Evolutionary conservation across 441 rosid species (phyloP), one percentile per base, ranked within the genome.

Genomic region (Arabidopsis lyrata): DNA sequence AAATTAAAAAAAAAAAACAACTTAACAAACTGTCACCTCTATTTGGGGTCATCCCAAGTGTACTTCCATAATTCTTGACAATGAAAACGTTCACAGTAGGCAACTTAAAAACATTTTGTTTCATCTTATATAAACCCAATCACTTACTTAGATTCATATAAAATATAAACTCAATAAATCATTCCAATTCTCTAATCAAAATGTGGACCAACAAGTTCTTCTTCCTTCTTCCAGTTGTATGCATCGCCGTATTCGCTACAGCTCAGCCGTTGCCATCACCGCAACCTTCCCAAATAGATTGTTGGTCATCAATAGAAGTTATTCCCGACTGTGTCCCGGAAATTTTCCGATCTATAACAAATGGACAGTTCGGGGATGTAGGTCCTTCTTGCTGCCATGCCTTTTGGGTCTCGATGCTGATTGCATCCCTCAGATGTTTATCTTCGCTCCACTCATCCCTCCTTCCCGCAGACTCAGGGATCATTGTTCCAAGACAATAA

Each of bases 351-450:
- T 76, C 70, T 6, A 36, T 69, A 45, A 16, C 66, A 34, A 54
- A 39, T 35, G 65, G 75, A 55, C 45, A 63, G 10, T 47, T 69
- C 20, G 54, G 70, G 2, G 44, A 12, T 38, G 58, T 76, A 0
- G 79, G 70, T 15, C 36, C 32, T 0, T 69, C 74, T 76, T 76
- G 79, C 9, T 76, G 79, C 44, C 59, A 49, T 36, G 75, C 70
- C 18, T 27, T 54, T 29, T 39, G 32, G 59, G 70, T 45, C 58
- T 76, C 5, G 20, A 34, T 63, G 15, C 8, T 8, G 66, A 47
- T 22, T 76, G 79, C 29, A 59, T 56, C 16, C 34, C 79, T 24
- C 65, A 36, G 5, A 70, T 63, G 75, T 68, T 76, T 47, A 1
- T 38, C 44, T 36, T 55, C 2, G 48, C 65, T 69, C 75, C 75